Conservation (phyloP, 106 monocot species). For the Amphibolis antarctica region DNA sequence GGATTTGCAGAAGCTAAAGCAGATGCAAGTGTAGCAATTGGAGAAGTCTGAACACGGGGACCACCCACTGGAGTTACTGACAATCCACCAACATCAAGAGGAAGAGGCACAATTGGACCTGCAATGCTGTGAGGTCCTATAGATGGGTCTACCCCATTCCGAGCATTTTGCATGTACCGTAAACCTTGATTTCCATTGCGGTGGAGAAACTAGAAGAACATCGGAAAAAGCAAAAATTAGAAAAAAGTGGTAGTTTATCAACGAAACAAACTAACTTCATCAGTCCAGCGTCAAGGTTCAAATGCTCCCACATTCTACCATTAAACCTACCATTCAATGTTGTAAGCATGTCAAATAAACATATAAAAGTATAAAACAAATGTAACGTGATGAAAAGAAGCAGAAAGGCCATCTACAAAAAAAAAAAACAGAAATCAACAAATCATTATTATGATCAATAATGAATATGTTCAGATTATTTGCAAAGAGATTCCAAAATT, state of each 20-base stretch:
- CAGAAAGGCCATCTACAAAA: no score
- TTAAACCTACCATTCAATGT: no score
- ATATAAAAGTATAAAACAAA: no score
- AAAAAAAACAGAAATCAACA: no score
- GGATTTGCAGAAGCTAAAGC: constrained; percentile 46
- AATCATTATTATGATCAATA: no score
- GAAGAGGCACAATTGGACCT: constrained; percentile 27
- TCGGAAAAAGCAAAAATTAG: not conserved
- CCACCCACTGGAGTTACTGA: constrained; percentile 7
- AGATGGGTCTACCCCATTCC: constrained; percentile 19
- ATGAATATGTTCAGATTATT: no score
- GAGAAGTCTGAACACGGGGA: constrained; percentile 6
- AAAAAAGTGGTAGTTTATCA: no score
- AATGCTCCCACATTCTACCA: no score
- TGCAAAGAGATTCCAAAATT: no score
- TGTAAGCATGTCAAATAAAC: no score
- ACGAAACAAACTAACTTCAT: not conserved
- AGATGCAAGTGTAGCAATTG: constrained; percentile 27
- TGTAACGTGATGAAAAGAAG: no score
- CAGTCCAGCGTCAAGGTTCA: not conserved
- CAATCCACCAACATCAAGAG: constrained; percentile 14
- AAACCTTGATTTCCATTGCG: constrained; percentile 4
- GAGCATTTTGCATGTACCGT: constrained; percentile 10
- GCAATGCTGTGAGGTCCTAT: constrained; percentile 16
- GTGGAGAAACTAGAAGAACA: constrained; percentile 1